These are phyloP conservation scores for Dioscorea cayenensis DNA, from an alignment of 116 monocot species.

Conservation along the genomic window DNA sequence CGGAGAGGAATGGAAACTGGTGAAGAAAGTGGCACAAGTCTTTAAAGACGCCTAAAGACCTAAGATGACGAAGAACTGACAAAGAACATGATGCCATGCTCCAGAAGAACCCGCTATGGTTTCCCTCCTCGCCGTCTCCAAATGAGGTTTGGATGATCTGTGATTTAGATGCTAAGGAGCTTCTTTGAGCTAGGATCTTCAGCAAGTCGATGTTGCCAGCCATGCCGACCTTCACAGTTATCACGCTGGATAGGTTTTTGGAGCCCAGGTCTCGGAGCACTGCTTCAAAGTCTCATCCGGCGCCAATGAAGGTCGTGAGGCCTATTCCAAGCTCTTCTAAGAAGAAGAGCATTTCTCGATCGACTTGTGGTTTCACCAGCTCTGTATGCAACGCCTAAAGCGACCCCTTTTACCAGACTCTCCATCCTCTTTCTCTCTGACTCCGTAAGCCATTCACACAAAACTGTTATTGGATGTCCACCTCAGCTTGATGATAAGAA, in stretches of 20 bases:
- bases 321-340: not conserved
- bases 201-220: not conserved
- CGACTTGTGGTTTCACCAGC: slow-evolving; percentile 30
- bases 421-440: slow-evolving; percentile 42
- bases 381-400: slow-evolving; percentile 57
- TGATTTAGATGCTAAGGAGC: too few species aligned
- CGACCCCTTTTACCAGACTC: slow-evolving; percentile 55
- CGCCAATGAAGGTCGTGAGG: slow-evolving; percentile 13
- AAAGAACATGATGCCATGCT: too few species aligned
- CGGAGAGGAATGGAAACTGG: too few species aligned
- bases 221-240: slow-evolving; percentile 49
- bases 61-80: too few species aligned
- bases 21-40: too few species aligned
- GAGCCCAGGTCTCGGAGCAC: slow-evolving; percentile 32
- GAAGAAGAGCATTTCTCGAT: slow-evolving; percentile 17
- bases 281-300: slow-evolving; percentile 9
- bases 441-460: slow-evolving; percentile 24
- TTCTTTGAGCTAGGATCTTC: too few species aligned
- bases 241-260: slow-evolving; percentile 35
- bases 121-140: too few species aligned
- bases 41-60: too few species aligned
- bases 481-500: slow-evolving; percentile 5
- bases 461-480: slow-evolving; percentile 4
- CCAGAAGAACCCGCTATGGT: too few species aligned
- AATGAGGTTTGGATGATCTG: too few species aligned